Evolutionary conservation across 2,329 filamentous ascomycete species (phyloP).

Genomic region (Aspergillus aculeatus): DNA sequence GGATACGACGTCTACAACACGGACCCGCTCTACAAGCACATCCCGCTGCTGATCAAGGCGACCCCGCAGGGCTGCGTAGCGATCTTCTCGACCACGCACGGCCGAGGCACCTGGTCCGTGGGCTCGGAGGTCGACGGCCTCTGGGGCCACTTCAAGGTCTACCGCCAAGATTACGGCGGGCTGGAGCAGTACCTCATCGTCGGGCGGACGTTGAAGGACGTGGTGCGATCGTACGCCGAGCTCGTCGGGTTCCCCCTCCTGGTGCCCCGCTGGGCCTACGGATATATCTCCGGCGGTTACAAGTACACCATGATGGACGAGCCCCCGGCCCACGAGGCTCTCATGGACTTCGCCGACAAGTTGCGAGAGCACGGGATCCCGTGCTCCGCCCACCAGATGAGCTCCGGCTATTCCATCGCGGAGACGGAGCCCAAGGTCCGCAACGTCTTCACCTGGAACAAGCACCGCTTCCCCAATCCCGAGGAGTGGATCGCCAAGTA

Average conservation of each 20-base stretch:
- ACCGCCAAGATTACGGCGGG: constrained; percentile 69
- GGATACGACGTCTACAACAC: constrained; percentile 70
- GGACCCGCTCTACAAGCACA: constrained; percentile 74
- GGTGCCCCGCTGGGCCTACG: constrained; percentile 70
- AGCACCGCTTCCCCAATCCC: constrained; percentile 67
- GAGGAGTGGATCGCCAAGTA: constrained; percentile 62
- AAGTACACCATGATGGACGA: constrained; percentile 60
- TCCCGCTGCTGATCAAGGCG: constrained; percentile 69
- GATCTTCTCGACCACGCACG: constrained; percentile 66
- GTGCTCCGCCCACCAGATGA: constrained; percentile 71
- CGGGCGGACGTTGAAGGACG: constrained; percentile 64
- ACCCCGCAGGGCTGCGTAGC: constrained; percentile 64
- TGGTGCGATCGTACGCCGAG: constrained; percentile 65
- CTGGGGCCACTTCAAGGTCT: constrained; percentile 73
- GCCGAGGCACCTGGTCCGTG: constrained; percentile 63
- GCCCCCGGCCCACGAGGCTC: constrained; percentile 54
- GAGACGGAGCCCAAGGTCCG: constrained; percentile 66
- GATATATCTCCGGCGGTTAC: constrained; percentile 68
- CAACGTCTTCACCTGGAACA: constrained; percentile 72
- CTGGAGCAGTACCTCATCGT: constrained; percentile 70
- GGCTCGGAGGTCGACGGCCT: constrained; percentile 73
- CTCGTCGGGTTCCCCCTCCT: constrained; percentile 67
- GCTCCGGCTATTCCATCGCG: constrained; percentile 68
- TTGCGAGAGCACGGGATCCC: constrained; percentile 66
- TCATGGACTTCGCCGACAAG: constrained; percentile 62